Evolutionary conservation across 352 stramenopile genomes (phyloP).

Genomic region (Globisporangium splendens): DNA sequence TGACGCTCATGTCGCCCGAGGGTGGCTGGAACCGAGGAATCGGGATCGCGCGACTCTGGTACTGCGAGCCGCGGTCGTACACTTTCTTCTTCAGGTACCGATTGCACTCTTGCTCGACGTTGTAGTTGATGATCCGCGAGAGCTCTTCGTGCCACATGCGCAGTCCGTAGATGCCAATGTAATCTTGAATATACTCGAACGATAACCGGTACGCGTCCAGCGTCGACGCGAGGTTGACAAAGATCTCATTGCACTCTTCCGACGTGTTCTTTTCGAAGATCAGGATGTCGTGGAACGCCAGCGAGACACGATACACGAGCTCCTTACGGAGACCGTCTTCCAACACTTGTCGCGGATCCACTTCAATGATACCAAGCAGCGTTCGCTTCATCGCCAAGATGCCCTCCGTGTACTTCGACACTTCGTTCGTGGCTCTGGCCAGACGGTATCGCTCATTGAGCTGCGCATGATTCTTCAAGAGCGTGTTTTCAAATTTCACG

Average conservation of each 20-base stretch:
- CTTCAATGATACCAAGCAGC: slow-evolving; percentile 91
- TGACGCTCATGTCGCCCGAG: slow-evolving; percentile 80
- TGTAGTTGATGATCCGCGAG: slow-evolving; percentile 93
- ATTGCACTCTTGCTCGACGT: slow-evolving; percentile 95
- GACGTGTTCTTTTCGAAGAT: slow-evolving; percentile 85
- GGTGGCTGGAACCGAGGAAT: slow-evolving; percentile 90
- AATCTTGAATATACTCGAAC: slow-evolving; percentile 96
- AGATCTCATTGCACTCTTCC: slow-evolving; percentile 82
- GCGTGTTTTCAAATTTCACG: slow-evolving; percentile 90
- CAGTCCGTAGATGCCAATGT: slow-evolving; percentile 92
- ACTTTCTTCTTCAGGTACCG: slow-evolving; percentile 95
- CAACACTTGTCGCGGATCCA: slow-evolving; percentile 91
- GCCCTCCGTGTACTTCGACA: slow-evolving; percentile 94
- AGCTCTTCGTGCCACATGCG: slow-evolving; percentile 96
- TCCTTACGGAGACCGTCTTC: slow-evolving; percentile 94
- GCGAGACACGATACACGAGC: slow-evolving; percentile 88
- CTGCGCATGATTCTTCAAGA: slow-evolving; percentile 91
- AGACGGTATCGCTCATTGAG: slow-evolving; percentile 91
- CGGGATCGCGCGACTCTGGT: slow-evolving; percentile 89
- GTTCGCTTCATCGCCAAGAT: slow-evolving; percentile 95
- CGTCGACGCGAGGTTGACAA: slow-evolving; percentile 77
- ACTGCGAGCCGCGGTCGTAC: slow-evolving; percentile 87
- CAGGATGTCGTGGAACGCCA: slow-evolving; percentile 83
- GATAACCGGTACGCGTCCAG: slow-evolving; percentile 89
- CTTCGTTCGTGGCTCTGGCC: slow-evolving; percentile 91